A percentile compares a stretch with the other conserved stretches of the same genome.
Evolutionary conservation across 31 red algal genomes (phyloP).

Genomic region (Porphyra umbilicalis): DNA sequence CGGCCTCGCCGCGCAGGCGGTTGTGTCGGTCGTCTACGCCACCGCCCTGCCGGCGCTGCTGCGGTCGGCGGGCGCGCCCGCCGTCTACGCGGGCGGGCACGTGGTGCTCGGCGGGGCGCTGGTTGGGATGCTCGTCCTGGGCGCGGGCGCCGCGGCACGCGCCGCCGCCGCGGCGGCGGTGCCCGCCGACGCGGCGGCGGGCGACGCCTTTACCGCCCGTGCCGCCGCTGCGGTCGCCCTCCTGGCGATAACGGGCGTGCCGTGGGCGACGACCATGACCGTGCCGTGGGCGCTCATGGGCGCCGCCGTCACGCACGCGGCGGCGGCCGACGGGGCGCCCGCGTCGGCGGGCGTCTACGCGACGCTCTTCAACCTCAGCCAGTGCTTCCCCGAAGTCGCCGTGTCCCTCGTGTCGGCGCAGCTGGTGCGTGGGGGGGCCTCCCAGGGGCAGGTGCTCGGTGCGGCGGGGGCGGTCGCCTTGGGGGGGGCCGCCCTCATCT

Average conservation of each 20-base stretch:
- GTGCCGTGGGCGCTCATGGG: conserved; percentile 78
- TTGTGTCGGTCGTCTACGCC: conserved; percentile 51
- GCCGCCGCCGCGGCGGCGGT: neutral
- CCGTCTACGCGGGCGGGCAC: conserved; percentile 26
- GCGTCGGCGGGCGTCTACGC: conserved; percentile 34
- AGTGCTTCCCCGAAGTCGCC: conserved; percentile 66
- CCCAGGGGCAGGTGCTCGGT: conserved; percentile 23
- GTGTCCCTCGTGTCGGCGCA: conserved; percentile 38
- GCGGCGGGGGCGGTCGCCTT: conserved; percentile 30
- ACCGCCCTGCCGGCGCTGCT: conserved; percentile 38
- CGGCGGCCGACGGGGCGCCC: conserved; percentile 10
- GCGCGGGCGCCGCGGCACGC: neutral
- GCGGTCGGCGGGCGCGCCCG: conserved; percentile 1
- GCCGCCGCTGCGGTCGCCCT: conserved; percentile 7
- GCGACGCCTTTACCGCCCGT: neutral
- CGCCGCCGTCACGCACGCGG: conserved; percentile 19
- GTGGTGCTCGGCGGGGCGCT: conserved; percentile 38
- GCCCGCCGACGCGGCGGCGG: neutral
- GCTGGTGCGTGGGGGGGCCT: conserved; percentile 13
- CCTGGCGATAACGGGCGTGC: conserved; percentile 42
- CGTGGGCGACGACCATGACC: conserved; percentile 82
- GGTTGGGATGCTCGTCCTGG: conserved; percentile 10
- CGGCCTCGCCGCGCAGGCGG: conserved; percentile 46
- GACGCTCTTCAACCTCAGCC: conserved; percentile 69
- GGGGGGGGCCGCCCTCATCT: conserved; percentile 11